Conservation (phyloP, 2,329 filamentous ascomycete species). For the Arthroderma uncinatum region DNA sequence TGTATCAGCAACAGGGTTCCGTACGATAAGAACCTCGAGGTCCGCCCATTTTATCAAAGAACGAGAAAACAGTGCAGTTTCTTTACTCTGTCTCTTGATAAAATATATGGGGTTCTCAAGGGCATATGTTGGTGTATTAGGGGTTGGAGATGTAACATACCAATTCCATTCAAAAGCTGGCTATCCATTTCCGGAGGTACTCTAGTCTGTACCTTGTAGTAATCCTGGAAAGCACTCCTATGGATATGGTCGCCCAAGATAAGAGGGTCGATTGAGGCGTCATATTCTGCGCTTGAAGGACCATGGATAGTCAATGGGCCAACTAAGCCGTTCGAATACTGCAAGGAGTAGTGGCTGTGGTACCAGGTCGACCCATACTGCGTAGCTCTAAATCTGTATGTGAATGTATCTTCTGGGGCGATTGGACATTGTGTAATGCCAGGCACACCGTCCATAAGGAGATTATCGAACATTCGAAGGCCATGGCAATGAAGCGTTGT, state of each 20-base stretch:
- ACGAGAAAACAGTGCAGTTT: too few relatives aligned
- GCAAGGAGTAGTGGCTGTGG: slow-evolving; percentile 22
- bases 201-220: not conserved
- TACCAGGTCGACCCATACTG: slow-evolving; percentile 25
- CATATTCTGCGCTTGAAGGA: slow-evolving; percentile 30
- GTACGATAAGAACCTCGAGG: too few relatives aligned
- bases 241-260: slow-evolving; percentile 1
- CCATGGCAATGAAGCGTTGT: slow-evolving; percentile 20
- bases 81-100: too few relatives aligned
- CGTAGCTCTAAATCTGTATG: slow-evolving; percentile 22
- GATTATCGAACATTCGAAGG: slow-evolving; percentile 22
- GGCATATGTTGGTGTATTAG: too few relatives aligned
- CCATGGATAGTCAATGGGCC: slow-evolving; percentile 28
- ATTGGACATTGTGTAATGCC: slow-evolving; percentile 31
- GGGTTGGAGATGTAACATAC: not conserved
- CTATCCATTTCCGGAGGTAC: slow-evolving; percentile 16
- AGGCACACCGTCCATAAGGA: slow-evolving; percentile 22
- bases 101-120: too few relatives aligned
- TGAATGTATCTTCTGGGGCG: slow-evolving; percentile 25
- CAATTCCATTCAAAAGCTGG: slow-evolving; percentile 17
- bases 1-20: not conserved
- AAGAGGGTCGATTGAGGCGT: slow-evolving; percentile 14
- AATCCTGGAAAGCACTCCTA: slow-evolving; percentile 6
- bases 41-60: too few relatives aligned
- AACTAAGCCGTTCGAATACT: slow-evolving; percentile 23